Evolutionary conservation across 495 filamentous ascomycete species (phyloP), one percentile per base, ranked within the genome.

Genomic region (Pseudoneurospora amorphoporcata): DNA sequence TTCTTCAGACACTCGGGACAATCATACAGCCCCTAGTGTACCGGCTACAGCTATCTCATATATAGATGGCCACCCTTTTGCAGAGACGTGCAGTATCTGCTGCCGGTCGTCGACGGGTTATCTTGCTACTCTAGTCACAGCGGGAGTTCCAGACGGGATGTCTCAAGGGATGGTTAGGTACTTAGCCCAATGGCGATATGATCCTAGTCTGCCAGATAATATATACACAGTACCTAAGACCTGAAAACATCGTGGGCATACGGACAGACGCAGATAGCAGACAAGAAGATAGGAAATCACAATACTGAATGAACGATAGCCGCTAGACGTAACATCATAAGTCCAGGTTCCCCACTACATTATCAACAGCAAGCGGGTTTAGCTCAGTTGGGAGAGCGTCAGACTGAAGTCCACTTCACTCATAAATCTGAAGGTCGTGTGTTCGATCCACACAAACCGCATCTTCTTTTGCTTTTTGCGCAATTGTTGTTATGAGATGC

Each of bases 311-410:
- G 4, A 42, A 29, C 2, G 19, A 19, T 45, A 6, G 10, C 2
- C 19, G 10, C 19, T 4, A 14, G 10, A 9, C 5, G 9, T 2
- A 29, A 29, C 19, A 8, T 53, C 4, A 29, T 53, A 53, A 53
- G 3, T 1, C 0, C 10, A 6, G 3, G 0, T 12, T 12, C 45
- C 0, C 45, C 19, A 53, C 45, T 29, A 4, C 2, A 0, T 1
- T 1, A 1, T 6, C 68, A 73, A 71, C n/a, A n/a, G 14, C 3
- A 41, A 72, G 74, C 74, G 74, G 74, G 74, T 76, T 76, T 76
- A 76, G 74, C 74, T 75, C 74, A 75, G 74, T 76, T 76, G 75
- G 72, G 72, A 76, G 72, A 76, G 72, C 72, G 74, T 73, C 72
- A 75, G 74, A 73, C 74, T 75, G 74, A 73, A 73, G 72, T 73